Conservation (phyloP, 1,284 basidiomycete genomes). For the Heterobasidion occidentale region DNA sequence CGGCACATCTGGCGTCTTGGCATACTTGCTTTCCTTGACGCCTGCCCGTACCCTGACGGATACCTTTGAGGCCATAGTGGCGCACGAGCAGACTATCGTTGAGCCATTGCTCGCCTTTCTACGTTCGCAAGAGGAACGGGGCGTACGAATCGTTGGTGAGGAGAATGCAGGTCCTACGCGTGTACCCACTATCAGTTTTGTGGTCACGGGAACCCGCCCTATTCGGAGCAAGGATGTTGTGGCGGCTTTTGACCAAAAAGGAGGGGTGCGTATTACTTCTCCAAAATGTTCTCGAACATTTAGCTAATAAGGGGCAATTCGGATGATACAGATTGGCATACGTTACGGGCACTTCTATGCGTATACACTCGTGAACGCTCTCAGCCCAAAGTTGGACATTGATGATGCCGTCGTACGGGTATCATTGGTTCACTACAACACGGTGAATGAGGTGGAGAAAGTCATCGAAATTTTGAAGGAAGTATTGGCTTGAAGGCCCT, state of each 20-base stretch:
- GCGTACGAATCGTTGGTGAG: slow-evolving; percentile 62
- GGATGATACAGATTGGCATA: slow-evolving; percentile 51
- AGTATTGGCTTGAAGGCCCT: slow-evolving; percentile 18
- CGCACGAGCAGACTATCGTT: slow-evolving; percentile 38
- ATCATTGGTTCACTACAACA: slow-evolving; percentile 79
- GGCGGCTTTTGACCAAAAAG: slow-evolving; percentile 49
- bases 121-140: slow-evolving; percentile 34
- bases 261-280: slow-evolving; percentile 39
- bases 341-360: slow-evolving; percentile 79
- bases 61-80: slow-evolving; percentile 36
- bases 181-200: slow-evolving; percentile 71
- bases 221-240: slow-evolving; percentile 59
- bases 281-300: not conserved
- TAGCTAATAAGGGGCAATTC: too few species aligned
- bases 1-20: slow-evolving; percentile 48
- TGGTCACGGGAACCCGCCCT: slow-evolving; percentile 47
- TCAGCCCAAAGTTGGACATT: slow-evolving; percentile 47
- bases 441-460: slow-evolving; percentile 54
- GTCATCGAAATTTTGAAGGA: slow-evolving; percentile 50
- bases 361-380: slow-evolving; percentile 48
- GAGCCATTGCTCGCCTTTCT: slow-evolving; percentile 34
- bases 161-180: slow-evolving; percentile 33
- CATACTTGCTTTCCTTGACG: slow-evolving; percentile 58
- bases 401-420: slow-evolving; percentile 68
- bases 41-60: slow-evolving; percentile 35